Conservation (phyloP, 306 rosid genomes). For the Notholithocarpus densiflorus region DNA sequence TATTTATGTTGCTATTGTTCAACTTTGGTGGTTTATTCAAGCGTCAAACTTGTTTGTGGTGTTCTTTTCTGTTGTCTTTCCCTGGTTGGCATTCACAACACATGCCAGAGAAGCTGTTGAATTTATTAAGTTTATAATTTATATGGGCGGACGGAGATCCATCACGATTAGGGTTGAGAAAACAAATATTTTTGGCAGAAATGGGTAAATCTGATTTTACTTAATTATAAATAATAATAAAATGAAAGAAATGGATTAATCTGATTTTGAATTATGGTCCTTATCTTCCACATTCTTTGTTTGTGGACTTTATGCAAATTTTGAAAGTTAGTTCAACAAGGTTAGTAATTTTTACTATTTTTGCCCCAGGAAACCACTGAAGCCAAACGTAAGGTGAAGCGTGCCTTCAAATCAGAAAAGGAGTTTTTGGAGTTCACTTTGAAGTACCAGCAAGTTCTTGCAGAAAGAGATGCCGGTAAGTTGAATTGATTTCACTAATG, state of each 20-base stretch:
- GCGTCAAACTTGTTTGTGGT: background rate
- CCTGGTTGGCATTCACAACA: background rate
- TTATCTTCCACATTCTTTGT: background rate
- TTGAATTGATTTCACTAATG: slow-evolving; percentile 24
- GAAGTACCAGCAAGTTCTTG: slow-evolving; percentile 84
- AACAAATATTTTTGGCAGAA: no score
- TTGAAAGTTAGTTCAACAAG: background rate
- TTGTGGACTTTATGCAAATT: background rate
- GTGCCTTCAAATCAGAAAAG: slow-evolving; percentile 76
- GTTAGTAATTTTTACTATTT: background rate
- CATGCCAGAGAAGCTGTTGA: background rate
- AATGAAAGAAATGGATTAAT: no score
- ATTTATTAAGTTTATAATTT: background rate
- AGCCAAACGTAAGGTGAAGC: slow-evolving; percentile 76
- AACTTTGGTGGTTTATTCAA: background rate
- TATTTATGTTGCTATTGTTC: background rate
- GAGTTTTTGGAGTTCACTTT: slow-evolving; percentile 83
- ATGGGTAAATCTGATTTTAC: no score
- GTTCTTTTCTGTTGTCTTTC: background rate
- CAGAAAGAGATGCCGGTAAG: slow-evolving; percentile 90
- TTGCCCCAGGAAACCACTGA: slow-evolving; percentile 63
- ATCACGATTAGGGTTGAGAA: no score
- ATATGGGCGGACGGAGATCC: no score
- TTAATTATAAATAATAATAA: no score
- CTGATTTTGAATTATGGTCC: no score